These are phyloP conservation scores for Salvia splendens DNA, from an alignment of 257 asterid genomes.

Conservation along the genomic window DNA sequence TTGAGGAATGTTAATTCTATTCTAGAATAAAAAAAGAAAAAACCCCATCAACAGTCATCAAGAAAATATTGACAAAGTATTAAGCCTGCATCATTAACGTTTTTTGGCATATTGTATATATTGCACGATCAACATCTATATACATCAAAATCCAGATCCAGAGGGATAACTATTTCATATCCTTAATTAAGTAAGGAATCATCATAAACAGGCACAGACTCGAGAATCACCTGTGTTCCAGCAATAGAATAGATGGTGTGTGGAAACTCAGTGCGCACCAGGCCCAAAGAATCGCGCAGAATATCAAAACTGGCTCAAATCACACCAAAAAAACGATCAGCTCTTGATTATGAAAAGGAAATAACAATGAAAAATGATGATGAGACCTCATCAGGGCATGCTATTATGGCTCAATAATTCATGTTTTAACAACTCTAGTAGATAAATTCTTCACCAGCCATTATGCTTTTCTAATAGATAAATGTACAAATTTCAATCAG, in stretches of 20 bases:
- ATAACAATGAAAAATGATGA: background rate
- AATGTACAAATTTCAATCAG: background rate
- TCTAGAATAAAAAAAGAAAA: too few species aligned
- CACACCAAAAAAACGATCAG: constrained; percentile 26
- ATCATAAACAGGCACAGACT: constrained; percentile 15
- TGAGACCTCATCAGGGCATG: background rate
- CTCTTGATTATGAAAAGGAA: constrained; percentile 9
- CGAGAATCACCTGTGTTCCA: constrained; percentile 77
- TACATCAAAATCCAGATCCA: background rate
- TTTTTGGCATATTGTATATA: background rate
- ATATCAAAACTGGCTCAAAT: constrained; percentile 72
- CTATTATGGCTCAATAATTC: constrained; percentile 12
- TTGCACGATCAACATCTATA: background rate
- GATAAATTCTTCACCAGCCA: background rate
- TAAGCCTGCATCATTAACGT: background rate
- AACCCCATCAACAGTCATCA: background rate
- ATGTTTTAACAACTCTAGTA: background rate
- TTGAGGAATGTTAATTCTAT: too few species aligned
- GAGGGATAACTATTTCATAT: background rate
- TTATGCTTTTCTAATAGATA: background rate
- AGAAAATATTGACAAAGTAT: background rate
- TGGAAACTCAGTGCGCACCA: constrained; percentile 88
- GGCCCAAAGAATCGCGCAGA: constrained; percentile 75
- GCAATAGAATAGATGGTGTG: constrained; percentile 78
- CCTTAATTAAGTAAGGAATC: background rate